Conservation (phyloP, 2,329 filamentous ascomycete species). For the Fusarium robinianum region DNA sequence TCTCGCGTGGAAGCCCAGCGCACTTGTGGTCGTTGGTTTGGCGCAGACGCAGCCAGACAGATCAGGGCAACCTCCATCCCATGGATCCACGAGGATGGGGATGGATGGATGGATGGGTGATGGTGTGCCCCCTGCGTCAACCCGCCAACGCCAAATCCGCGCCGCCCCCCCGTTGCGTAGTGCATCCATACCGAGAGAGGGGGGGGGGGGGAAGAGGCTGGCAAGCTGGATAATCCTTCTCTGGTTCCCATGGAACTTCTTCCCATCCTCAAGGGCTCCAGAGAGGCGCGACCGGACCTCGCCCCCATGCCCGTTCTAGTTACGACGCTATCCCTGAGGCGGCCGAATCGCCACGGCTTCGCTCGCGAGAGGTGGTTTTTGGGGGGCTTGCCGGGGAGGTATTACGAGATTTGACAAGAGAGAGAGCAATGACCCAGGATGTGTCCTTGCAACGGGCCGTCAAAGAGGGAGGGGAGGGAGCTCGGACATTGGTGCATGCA, state of each 20-base stretch:
- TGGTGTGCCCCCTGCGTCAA: conserved; percentile 34
- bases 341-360: conserved; percentile 5
- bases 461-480: conserved; percentile 4
- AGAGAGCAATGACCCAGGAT: not conserved
- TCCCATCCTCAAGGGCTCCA: too few species aligned
- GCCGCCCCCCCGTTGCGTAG: conserved; percentile 12
- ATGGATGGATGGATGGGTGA: too few species aligned
- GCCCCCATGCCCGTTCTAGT: not conserved
- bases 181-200: too few species aligned
- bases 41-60: conserved; percentile 7
- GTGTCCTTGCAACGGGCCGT: conserved; percentile 1
- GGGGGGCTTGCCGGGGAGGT: not conserved
- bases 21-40: not conserved
- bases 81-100: too few species aligned
- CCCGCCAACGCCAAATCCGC: conserved; percentile 31
- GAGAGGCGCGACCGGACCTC: conserved; percentile 4
- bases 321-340: conserved; percentile 3
- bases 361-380: not conserved
- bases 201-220: too few species aligned
- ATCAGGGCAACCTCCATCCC: not conserved
- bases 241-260: too few species aligned
- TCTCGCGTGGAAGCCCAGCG: conserved; percentile 16
- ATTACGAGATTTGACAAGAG: not conserved
- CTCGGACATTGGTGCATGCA: conserved; percentile 13
- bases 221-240: too few species aligned